Base-by-base conservation (phyloP, 257 asterid species). In the Mentha longifolia region DNA sequence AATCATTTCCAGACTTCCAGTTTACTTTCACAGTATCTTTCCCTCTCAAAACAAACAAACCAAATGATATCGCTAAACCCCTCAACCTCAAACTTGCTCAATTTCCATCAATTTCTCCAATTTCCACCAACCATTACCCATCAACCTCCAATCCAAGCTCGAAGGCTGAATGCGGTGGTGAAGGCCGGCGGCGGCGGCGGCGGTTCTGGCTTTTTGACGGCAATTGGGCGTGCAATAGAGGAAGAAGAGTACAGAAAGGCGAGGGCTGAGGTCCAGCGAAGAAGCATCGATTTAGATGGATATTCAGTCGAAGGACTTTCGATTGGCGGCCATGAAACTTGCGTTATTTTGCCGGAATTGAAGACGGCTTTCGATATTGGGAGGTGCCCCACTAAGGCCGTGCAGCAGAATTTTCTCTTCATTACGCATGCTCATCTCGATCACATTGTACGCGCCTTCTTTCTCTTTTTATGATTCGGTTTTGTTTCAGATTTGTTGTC, bases 351-450 rank as follows among this genome's bases (percentile, higher is more conserved):
- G 74, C 99, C 98, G n/a, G 92, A 95, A 74, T 80, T 95, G 71
- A 95, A 95, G 82, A 67, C 80, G 22, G 99, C 96, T 62, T 95
- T 91, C 72, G 99, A 95, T 60, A 92, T 95, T 67, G 99, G 99
- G 85, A 84, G 96, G 87, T 91, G 98, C 71, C 99, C 97, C 59
- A 58, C 95, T 2, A 87, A 80, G 75, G 97, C 99, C 59, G 90
- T 94, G 68, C 90, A 84, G 54, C 97, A 95, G 81, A 95, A 89
- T 76, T 91, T 91, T 76, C 81, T 91, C 73, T 95, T 95, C 85
- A 92, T 95, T 71, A 95, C 98, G 31, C 99, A 95, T 70, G 98
- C 97, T 52, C 99, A 95, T 83, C 98, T 95, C 45, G 99, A 95
- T 80, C 99, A 95, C 85, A 91, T 95, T 78, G 99, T 95, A 88